phyloP scores from a whole-genome alignment of 225 moss, liverwort and hornwort species.

The Antitrichia curtipendula region DNA sequence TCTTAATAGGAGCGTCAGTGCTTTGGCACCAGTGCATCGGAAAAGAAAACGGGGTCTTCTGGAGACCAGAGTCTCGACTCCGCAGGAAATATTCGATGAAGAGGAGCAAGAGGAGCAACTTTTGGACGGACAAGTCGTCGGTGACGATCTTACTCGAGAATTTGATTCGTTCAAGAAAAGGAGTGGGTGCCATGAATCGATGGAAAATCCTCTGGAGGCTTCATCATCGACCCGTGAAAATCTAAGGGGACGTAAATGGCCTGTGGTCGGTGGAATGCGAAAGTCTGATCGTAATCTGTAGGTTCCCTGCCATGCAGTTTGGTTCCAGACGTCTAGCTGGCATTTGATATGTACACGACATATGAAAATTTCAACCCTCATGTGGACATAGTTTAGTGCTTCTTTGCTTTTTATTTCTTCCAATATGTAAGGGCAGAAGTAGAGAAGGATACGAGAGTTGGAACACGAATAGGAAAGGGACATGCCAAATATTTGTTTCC shows the following conservation, averaged over 20 bases:
- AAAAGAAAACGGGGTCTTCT: neutral
- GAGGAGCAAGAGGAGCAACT: neutral
- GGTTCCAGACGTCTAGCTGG: neutral
- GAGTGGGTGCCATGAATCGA: neutral
- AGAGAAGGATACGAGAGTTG: neutral
- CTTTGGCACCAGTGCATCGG: neutral
- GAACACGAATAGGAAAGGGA: neutral
- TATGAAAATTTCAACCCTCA: neutral
- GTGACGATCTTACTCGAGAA: neutral
- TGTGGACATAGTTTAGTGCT: neutral
- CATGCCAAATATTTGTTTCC: neutral
- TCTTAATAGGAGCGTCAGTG: neutral
- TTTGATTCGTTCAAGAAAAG: neutral
- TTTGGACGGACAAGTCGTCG: neutral
- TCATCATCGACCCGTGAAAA: neutral
- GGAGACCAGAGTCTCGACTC: neutral
- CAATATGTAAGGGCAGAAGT: neutral
- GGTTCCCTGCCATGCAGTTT: neutral
- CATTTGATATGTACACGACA: neutral
- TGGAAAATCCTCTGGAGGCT: neutral
- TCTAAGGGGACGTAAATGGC: neutral
- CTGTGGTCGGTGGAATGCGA: neutral
- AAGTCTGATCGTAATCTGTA: neutral
- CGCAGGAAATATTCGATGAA: neutral
- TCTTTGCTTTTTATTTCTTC: neutral